Evolutionary conservation across 805 yeast species (phyloP).

Genomic region (Sungouiella thailandica): DNA sequence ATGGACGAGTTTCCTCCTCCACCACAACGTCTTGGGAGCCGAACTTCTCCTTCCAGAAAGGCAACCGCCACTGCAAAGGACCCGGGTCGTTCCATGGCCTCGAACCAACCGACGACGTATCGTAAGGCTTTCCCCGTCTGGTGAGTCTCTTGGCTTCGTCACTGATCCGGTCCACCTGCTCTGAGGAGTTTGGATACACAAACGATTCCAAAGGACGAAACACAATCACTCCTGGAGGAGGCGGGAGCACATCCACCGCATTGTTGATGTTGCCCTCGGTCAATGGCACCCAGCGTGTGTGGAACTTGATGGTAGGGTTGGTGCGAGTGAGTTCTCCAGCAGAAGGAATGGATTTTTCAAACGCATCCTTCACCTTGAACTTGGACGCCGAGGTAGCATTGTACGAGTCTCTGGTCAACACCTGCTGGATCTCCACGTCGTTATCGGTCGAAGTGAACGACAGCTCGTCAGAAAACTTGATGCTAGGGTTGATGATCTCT

Average conservation of each 20-base stretch:
- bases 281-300: constrained; percentile 68
- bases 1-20: constrained; percentile 50
- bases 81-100: constrained; percentile 94
- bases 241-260: constrained; percentile 56
- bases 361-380: constrained; percentile 13
- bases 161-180: constrained; percentile 62
- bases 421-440: constrained; percentile 41
- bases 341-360: constrained; percentile 14
- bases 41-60: constrained; percentile 20
- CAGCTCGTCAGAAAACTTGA: constrained; percentile 23
- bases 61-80: constrained; percentile 39
- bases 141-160: constrained; percentile 63
- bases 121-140: constrained; percentile 50
- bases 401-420: constrained; percentile 27
- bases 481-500: constrained; percentile 61
- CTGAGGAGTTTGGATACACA: constrained; percentile 75
- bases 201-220: constrained; percentile 79
- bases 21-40: constrained; percentile 11
- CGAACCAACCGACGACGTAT: constrained; percentile 41
- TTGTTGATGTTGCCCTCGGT: constrained; percentile 47
- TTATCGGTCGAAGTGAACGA: constrained; percentile 14
- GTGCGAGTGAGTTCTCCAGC: constrained; percentile 20
- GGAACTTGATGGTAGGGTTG: constrained; percentile 39
- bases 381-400: constrained; percentile 19
- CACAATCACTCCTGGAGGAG: constrained; percentile 89